Base-by-base conservation (phyloP, 202 grass and related monocot species). In the Brachypodium distachyon region DNA sequence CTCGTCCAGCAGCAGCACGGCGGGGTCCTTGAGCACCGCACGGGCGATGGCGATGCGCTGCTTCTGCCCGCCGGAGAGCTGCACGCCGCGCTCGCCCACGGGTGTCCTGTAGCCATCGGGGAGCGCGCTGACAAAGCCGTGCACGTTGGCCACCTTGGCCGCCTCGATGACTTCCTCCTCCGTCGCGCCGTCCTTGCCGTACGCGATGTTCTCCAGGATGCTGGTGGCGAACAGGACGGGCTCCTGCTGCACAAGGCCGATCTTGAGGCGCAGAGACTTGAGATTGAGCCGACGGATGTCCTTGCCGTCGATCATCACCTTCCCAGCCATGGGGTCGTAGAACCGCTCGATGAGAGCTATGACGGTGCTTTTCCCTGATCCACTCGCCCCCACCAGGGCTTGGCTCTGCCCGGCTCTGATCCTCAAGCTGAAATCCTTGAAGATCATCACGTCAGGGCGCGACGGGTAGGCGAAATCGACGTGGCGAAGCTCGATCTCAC, bases 201-300 rank as follows among this genome's bases (percentile, higher is more conserved):
- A 95, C 2, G 86, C 88, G 70, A 95, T 95, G 92, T 95, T 95
- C 51, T 95, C 92, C 9, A 89, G 23, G 65, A 95, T 95, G 88
- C 73, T 84, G 51, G 86, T 18, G 25, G 92, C 92, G 68, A 95
- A 95, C 43, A 95, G 77, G 10, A 84, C 88, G 1, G 92, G 92
- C 67, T 95, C 92, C 86, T 93, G 90, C 84, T 93, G 90, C 63
- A 93, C 90, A 5, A 93, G 90, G 7, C 90, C 90, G 44, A 93
- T 93, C 84, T 36, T 82, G 38, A 66, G 84, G 2, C 90, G 79
- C 14, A 93, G 81, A 0, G 87, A 87, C 81, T 72, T 82, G 18
- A 93, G 9, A 66, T 87, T 93, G 25, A 93, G 73, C 23, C 77
- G 72, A 14, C 82, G 61, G 65, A 93, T 93, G 74, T 93, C 91